Evolutionary conservation across 169 alveolate genomes (phyloP).

Genomic region (Toxoplasma gondii): DNA sequence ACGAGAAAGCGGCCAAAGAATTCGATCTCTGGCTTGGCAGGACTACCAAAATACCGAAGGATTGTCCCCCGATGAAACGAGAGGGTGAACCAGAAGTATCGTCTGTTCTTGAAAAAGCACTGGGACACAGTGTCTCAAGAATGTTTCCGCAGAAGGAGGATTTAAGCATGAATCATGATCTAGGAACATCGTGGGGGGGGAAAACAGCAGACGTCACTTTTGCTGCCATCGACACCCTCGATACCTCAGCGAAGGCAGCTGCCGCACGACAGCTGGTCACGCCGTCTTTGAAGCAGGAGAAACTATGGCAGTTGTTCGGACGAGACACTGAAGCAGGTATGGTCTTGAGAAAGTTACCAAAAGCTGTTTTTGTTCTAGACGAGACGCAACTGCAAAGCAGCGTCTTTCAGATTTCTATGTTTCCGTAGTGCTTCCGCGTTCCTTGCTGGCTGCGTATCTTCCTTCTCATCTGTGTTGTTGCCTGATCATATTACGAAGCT

Average conservation of each 20-base stretch:
- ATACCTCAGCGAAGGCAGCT: neutral
- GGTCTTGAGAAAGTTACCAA: neutral
- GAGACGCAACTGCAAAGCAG: no score
- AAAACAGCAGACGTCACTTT: neutral
- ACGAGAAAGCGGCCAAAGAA: slow-evolving; percentile 5
- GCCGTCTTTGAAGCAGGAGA: slow-evolving; percentile 11
- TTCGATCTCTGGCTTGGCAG: slow-evolving; percentile 13
- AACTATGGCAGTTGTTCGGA: slow-evolving; percentile 15
- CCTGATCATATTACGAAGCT: no score
- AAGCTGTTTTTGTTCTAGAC: no score
- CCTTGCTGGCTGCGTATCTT: no score
- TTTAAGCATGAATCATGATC: neutral
- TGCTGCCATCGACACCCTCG: neutral
- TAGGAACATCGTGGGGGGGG: neutral
- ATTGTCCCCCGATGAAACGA: neutral
- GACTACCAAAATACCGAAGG: neutral
- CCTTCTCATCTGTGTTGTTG: no score
- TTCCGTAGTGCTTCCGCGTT: no score
- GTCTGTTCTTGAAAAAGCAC: neutral
- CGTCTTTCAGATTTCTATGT: no score
- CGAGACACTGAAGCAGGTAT: slow-evolving; percentile 31
- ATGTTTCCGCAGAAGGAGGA: neutral
- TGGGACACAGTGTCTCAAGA: neutral
- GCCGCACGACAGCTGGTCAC: slow-evolving; percentile 15
- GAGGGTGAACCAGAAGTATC: neutral